phyloP scores from a whole-genome alignment of 352 stramenopile genomes.

The Globisporangium nunn region DNA sequence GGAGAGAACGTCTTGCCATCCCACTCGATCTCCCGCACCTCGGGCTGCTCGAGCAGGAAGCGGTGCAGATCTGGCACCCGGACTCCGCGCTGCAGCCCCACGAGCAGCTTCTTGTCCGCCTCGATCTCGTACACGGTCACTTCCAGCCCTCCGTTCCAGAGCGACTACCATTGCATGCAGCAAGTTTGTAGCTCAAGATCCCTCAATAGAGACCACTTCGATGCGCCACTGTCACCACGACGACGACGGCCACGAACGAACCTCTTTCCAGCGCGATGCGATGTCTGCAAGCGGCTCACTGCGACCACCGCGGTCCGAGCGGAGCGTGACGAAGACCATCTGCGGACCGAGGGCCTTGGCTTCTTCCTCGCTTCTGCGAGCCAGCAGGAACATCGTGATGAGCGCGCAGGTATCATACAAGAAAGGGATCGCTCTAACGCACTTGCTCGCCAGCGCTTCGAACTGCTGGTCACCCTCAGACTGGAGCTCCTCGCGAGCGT shows the following conservation, averaged over 20 bases:
- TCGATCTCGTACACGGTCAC: constrained; percentile 68
- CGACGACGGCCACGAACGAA: constrained; percentile 6
- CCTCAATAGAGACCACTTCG: no score
- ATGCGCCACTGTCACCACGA: no score
- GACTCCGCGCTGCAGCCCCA: constrained; percentile 58
- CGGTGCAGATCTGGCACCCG: constrained; percentile 33
- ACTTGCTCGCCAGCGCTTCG: constrained; percentile 28
- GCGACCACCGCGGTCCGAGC: not conserved
- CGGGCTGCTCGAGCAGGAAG: constrained; percentile 44
- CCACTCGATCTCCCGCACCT: constrained; percentile 64
- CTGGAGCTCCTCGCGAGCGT: constrained; percentile 35
- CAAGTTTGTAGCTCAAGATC: no score
- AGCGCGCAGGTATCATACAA: no score
- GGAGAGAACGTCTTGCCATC: constrained; percentile 32
- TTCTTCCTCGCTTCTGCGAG: constrained; percentile 24
- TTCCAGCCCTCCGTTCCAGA: constrained; percentile 67
- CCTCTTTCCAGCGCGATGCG: constrained; percentile 72
- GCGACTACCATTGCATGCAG: constrained; percentile 26
- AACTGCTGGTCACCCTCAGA: constrained; percentile 49
- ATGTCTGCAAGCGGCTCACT: constrained; percentile 30
- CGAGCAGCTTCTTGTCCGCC: constrained; percentile 38
- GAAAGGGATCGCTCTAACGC: constrained; percentile 1
- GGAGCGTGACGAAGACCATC: constrained; percentile 75
- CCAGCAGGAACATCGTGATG: no score
- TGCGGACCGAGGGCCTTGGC: constrained; percentile 55